These are phyloP conservation scores for Candida gorgasii DNA, from an alignment of 805 yeast species.

Conservation along the genomic window DNA sequence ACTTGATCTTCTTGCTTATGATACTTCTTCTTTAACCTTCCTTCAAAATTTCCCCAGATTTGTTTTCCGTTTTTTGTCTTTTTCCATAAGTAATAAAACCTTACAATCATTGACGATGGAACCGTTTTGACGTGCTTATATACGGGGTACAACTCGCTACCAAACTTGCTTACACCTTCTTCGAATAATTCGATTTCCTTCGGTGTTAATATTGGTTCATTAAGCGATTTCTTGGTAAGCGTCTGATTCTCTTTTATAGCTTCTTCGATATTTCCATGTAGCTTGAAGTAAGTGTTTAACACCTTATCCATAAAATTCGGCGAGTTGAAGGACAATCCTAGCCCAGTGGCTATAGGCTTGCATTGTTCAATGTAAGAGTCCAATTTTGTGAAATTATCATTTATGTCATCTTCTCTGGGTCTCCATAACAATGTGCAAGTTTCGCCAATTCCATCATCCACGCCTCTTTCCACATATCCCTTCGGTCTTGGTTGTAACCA, in stretches of 20 bases:
- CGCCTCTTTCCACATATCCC: conserved; percentile 86
- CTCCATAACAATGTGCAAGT: conserved; percentile 71
- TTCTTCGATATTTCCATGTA: conserved; percentile 48
- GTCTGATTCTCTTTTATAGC: conserved; percentile 49
- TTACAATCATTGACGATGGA: conserved; percentile 73
- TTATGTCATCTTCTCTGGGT: conserved; percentile 33
- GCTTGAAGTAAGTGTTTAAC: conserved; percentile 52
- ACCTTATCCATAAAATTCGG: conserved; percentile 84
- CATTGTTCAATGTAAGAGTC: conserved; percentile 59
- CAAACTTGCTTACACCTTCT: conserved; percentile 67
- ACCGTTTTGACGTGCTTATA: conserved; percentile 71
- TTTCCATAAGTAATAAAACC: conserved; percentile 91
- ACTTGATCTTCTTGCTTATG: conserved; percentile 27
- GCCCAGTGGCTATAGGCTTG: conserved; percentile 52
- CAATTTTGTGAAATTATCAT: conserved; percentile 33
- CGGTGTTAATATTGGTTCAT: conserved; percentile 73
- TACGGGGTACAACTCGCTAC: conserved; percentile 79
- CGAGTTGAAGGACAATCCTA: conserved; percentile 59
- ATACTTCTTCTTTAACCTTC: conserved; percentile 61
- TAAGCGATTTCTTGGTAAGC: conserved; percentile 58
- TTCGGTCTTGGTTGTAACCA: conserved; percentile 81
- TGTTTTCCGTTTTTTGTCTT: conserved; percentile 72
- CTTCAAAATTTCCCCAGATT: conserved; percentile 83
- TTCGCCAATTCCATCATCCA: conserved; percentile 51
- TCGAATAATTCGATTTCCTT: conserved; percentile 73